Evolutionary conservation across 2,329 filamentous ascomycete genomes (phyloP).

Genomic region (Harringtonia lauricola): DNA sequence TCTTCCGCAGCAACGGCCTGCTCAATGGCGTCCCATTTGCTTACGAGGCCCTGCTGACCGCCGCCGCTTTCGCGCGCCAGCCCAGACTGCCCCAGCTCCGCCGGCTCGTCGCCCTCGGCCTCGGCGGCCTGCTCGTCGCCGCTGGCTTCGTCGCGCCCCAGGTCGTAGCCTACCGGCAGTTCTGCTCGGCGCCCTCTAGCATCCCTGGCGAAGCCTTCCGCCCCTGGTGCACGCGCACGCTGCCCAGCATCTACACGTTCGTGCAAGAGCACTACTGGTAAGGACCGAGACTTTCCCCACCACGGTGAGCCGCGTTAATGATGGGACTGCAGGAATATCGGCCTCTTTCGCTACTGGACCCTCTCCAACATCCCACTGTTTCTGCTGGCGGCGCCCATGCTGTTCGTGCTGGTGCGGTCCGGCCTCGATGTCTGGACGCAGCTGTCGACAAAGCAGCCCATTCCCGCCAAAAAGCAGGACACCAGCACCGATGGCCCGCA

Average conservation of each 20-base stretch:
- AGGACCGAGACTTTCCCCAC: constrained; percentile 17
- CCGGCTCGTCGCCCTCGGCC: constrained; percentile 44
- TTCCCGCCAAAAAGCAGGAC: too few relatives aligned
- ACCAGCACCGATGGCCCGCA: constrained; percentile 2
- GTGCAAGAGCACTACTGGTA: constrained; percentile 90
- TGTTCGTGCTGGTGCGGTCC: constrained; percentile 56
- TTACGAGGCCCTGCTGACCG: constrained; percentile 39
- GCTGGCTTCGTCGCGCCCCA: constrained; percentile 64
- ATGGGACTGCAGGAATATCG: constrained; percentile 70
- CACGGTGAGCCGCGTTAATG: not conserved
- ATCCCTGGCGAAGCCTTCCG: constrained; percentile 25
- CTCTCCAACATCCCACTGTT: constrained; percentile 79
- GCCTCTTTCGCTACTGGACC: constrained; percentile 86
- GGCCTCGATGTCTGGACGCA: constrained; percentile 28
- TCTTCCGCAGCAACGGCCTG: constrained; percentile 76
- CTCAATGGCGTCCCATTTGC: constrained; percentile 70
- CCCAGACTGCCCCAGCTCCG: constrained; percentile 29
- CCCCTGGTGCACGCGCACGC: constrained; percentile 61
- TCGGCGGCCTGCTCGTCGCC: constrained; percentile 58
- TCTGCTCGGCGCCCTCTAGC: constrained; percentile 37
- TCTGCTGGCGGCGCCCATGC: constrained; percentile 67
- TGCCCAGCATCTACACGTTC: constrained; percentile 85
- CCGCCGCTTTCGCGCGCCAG: constrained; percentile 26
- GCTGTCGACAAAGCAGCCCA: constrained; percentile 3
- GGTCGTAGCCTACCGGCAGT: constrained; percentile 59